Percentiles rank a stretch among this genome's conserved stretches.
phyloP scores from a whole-genome alignment of 495 filamentous ascomycete species.

The Terfezia claveryi region DNA sequence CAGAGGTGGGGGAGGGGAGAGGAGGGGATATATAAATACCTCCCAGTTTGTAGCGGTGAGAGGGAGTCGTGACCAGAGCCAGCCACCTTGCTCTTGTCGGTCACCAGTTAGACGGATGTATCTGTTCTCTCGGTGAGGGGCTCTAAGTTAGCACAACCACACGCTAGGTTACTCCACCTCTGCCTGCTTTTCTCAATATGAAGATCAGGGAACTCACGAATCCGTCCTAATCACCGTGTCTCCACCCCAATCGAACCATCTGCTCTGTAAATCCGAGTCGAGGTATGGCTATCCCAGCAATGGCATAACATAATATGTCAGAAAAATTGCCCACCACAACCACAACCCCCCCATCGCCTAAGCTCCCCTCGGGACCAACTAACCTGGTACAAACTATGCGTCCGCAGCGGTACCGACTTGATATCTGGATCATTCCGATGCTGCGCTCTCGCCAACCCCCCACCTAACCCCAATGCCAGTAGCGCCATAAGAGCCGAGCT shows the following conservation, averaged over 20 bases:
- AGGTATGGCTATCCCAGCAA: slow-evolving; percentile 54
- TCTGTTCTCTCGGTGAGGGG: slow-evolving; percentile 22
- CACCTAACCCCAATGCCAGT: not conserved
- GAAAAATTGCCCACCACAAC: not conserved
- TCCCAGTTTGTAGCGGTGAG: slow-evolving; percentile 98
- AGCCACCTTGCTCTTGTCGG: slow-evolving; percentile 69
- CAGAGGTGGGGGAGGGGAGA: not conserved
- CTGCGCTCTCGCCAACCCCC: not conserved
- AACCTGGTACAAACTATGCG: slow-evolving; percentile 44
- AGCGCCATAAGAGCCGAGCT: slow-evolving; percentile 9
- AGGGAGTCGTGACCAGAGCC: slow-evolving; percentile 81
- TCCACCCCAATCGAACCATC: slow-evolving; percentile 98
- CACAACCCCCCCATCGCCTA: slow-evolving; percentile 3
- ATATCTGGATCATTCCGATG: slow-evolving; percentile 3
- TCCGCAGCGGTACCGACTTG: slow-evolving; percentile 39
- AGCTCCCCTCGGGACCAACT: slow-evolving; percentile 5
- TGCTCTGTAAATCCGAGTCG: slow-evolving; percentile 93
- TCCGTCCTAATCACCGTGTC: slow-evolving; percentile 86
- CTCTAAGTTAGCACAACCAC: not conserved
- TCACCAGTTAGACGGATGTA: slow-evolving; percentile 87
- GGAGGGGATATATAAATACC: slow-evolving; percentile 24
- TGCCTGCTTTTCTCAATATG: not conserved
- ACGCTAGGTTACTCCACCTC: not conserved
- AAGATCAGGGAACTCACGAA: slow-evolving; percentile 32
- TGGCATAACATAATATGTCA: slow-evolving; percentile 6